These are phyloP conservation scores for Breviolum minutum DNA, from an alignment of 73 alveolate species.

Conservation along the genomic window DNA sequence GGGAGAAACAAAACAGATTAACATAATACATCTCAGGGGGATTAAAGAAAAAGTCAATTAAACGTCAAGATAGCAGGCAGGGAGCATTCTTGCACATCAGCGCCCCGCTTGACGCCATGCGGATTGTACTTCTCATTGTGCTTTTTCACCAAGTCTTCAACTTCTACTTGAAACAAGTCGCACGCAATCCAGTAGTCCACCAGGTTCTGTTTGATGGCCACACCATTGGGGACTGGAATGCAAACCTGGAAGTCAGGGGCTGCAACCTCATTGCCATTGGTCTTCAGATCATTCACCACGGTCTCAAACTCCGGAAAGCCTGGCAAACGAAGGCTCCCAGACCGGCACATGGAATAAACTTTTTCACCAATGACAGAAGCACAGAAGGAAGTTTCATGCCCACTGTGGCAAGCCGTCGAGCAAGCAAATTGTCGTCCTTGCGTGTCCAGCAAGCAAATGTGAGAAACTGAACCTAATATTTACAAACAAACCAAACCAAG, in stretches of 20 bases:
- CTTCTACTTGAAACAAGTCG: background rate
- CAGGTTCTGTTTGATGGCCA: background rate
- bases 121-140: constrained; percentile 23
- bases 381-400: background rate
- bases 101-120: background rate
- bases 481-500: too few species aligned
- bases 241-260: background rate
- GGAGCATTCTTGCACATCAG: background rate
- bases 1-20: too few species aligned
- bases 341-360: background rate
- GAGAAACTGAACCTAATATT: too few species aligned
- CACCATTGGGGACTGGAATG: background rate
- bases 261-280: background rate
- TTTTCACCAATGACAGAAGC: background rate
- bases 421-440: background rate
- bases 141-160: background rate
- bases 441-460: too few species aligned
- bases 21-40: too few species aligned
- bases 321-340: background rate
- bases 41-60: background rate
- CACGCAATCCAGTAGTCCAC: background rate
- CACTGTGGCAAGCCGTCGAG: constrained; percentile 2
- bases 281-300: background rate
- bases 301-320: constrained; percentile 4
- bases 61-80: background rate